phyloP scores from a whole-genome alignment of 148 eudicot genomes.

The Rhododendron vialii region DNA sequence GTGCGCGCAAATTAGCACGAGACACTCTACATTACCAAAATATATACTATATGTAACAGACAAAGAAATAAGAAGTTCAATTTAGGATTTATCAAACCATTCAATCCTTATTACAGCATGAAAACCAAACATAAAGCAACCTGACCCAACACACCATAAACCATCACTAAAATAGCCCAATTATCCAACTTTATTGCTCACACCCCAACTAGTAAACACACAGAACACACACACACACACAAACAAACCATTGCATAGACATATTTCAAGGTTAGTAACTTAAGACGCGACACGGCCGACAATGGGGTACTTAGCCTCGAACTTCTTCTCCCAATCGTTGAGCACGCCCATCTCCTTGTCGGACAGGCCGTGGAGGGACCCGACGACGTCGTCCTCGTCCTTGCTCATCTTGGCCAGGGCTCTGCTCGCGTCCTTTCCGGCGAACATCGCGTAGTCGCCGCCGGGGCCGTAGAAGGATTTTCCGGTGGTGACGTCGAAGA shows the following conservation, averaged over 20 bases:
- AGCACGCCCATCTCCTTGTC: conserved; percentile 78
- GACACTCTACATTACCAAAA: neutral
- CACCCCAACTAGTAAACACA: neutral
- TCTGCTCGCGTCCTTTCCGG: conserved; percentile 95
- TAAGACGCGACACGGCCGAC: conserved; percentile 58
- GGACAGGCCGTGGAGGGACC: conserved; percentile 57
- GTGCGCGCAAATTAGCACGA: too few species aligned
- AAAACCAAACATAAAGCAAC: neutral
- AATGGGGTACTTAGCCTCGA: conserved; percentile 90
- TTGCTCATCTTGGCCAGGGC: conserved; percentile 97
- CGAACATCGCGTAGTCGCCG: conserved; percentile 75
- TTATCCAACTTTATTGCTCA: too few species aligned
- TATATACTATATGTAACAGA: neutral
- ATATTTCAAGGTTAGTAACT: neutral
- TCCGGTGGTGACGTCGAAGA: conserved; percentile 75
- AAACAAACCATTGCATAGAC: neutral
- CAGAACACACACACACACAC: neutral
- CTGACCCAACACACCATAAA: neutral
- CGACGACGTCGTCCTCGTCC: conserved; percentile 53
- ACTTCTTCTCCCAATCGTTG: conserved; percentile 84
- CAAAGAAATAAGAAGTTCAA: neutral
- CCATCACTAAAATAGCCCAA: neutral
- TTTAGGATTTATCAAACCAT: neutral
- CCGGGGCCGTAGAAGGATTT: conserved; percentile 85
- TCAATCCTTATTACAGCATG: neutral